These are phyloP conservation scores for Boletus edulis DNA, from an alignment of 768 basidiomycete species.

Conservation along the genomic window DNA sequence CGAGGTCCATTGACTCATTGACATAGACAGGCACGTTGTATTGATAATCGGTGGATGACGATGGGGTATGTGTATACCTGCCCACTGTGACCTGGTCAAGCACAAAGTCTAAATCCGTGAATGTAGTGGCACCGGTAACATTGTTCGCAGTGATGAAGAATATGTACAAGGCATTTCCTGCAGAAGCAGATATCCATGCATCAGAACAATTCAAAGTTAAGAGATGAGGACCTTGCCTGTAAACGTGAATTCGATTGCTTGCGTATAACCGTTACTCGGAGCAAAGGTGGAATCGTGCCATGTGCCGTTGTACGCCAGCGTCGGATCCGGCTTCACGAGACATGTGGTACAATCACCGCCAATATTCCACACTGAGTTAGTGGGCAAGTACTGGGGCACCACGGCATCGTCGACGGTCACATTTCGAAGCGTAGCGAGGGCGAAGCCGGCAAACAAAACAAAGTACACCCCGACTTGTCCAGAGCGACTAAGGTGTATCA, in stretches of 20 bases:
- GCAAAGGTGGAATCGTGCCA: conserved; percentile 15
- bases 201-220: not conserved
- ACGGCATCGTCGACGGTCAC: conserved; percentile 17
- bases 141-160: conserved; percentile 19
- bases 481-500: not conserved
- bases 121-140: not conserved
- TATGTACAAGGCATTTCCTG: conserved; percentile 17
- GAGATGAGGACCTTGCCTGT: not conserved
- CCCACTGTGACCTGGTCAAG: not conserved
- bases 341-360: conserved; percentile 7
- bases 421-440: conserved; percentile 8
- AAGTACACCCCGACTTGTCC: not conserved
- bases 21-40: conserved; percentile 16
- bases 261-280: not conserved
- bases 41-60: not conserved
- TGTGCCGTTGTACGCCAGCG: conserved; percentile 8
- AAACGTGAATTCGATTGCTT: conserved; percentile 7
- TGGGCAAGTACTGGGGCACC: conserved; percentile 9
- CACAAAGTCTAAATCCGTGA: conserved; percentile 4
- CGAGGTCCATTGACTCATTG: conserved; percentile 2
- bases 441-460: not conserved
- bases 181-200: not conserved
- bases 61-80: conserved; percentile 2
- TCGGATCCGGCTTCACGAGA: not conserved
- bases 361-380: not conserved